Conservation (phyloP, 495 filamentous ascomycete species). For the Paragyromitra xinjiangensis region DNA sequence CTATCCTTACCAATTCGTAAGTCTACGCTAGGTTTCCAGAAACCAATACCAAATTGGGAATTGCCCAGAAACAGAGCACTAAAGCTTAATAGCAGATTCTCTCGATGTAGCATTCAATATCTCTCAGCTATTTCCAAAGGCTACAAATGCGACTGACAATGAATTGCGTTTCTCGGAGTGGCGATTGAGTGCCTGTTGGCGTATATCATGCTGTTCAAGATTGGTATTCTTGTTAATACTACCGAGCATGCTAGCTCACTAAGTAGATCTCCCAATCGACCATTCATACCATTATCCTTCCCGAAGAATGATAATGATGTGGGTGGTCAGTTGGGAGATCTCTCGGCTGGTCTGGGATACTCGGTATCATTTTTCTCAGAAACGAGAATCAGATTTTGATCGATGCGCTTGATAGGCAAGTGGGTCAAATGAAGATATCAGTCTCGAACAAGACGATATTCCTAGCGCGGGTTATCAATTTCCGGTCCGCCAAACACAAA, state of each 20-base stretch:
- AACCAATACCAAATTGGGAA: background rate
- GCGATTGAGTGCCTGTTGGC: background rate
- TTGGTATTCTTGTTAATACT: slow-evolving; percentile 1
- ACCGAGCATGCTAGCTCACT: background rate
- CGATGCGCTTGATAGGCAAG: background rate
- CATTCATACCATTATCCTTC: background rate
- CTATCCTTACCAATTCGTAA: background rate
- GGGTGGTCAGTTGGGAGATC: background rate
- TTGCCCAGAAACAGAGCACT: background rate
- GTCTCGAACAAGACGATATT: slow-evolving; percentile 43
- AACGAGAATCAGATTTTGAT: background rate
- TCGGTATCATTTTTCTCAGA: slow-evolving; percentile 3
- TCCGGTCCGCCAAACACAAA: slow-evolving; percentile 30
- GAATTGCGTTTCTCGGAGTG: slow-evolving; percentile 27
- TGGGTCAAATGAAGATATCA: slow-evolving; percentile 2
- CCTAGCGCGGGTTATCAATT: slow-evolving; percentile 1
- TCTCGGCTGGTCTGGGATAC: slow-evolving; percentile 3
- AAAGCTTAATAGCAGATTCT: background rate
- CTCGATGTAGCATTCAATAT: background rate
- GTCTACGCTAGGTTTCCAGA: background rate
- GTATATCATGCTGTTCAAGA: slow-evolving; percentile 27
- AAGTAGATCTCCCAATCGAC: background rate
- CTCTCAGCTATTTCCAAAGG: background rate
- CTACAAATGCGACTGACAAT: background rate
- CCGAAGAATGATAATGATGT: background rate